Conservation (phyloP, 345 rosid genomes). For the Odontarrhena argentea region DNA sequence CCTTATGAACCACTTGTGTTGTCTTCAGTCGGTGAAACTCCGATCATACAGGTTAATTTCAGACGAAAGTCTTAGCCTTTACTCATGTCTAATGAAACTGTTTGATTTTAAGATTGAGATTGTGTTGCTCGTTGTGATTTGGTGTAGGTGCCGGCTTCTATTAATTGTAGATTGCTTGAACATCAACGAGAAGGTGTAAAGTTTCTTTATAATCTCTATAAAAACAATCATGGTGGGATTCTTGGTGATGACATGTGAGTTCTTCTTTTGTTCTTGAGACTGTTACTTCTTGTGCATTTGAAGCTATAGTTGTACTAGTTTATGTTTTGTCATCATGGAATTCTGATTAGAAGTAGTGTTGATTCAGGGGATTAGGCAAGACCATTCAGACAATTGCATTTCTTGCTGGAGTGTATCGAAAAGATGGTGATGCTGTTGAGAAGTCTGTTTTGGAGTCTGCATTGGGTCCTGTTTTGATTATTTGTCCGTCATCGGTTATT, state of each 20-base stretch:
- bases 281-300: constrained; percentile 12
- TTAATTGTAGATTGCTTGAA: constrained; percentile 85
- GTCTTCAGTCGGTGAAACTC: constrained; percentile 59
- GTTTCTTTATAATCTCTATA: constrained; percentile 69
- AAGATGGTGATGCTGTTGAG: constrained; percentile 62
- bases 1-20: constrained; percentile 77
- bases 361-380: constrained; percentile 90
- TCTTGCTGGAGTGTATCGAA: constrained; percentile 78
- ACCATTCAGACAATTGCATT: constrained; percentile 95
- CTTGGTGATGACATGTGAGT: constrained; percentile 99
- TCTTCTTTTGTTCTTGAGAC: constrained; percentile 17
- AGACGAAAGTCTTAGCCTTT: constrained; percentile 13
- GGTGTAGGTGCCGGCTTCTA: constrained; percentile 80
- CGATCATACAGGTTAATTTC: constrained; percentile 61
- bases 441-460: constrained; percentile 34
- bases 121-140: constrained; percentile 15
- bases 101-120: constrained; percentile 6
- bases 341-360: constrained; percentile 13
- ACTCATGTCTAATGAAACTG: background rate
- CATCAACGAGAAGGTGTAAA: constrained; percentile 86
- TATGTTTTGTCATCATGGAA: constrained; percentile 17
- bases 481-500: constrained; percentile 88
- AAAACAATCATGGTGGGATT: constrained; percentile 83
- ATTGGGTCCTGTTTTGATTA: constrained; percentile 64
- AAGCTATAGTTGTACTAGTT: background rate